Evolutionary conservation across 176 grass and related monocot genomes (phyloP).

Genomic region (Musa schizocarpa): DNA sequence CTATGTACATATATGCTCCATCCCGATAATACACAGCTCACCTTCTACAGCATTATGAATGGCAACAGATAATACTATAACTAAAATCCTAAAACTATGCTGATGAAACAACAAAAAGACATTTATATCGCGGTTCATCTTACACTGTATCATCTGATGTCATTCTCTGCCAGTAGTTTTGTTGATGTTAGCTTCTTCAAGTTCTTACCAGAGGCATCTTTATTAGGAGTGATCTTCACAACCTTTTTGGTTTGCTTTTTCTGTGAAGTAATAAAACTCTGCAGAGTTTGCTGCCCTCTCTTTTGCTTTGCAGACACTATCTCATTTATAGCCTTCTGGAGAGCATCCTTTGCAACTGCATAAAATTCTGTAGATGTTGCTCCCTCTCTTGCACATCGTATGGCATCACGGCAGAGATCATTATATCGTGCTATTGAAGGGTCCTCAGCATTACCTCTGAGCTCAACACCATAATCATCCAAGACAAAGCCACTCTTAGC

Average conservation of each 20-base stretch:
- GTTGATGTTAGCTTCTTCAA: constrained; percentile 51
- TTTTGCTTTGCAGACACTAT: constrained; percentile 47
- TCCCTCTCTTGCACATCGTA: constrained; percentile 72
- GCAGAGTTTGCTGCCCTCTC: constrained; percentile 28
- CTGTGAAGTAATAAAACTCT: constrained; percentile 27
- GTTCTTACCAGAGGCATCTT: constrained; percentile 34
- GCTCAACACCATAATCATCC: constrained; percentile 51
- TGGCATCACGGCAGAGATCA: constrained; percentile 52
- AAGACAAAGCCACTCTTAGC: constrained; percentile 45
- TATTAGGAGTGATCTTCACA: constrained; percentile 25
- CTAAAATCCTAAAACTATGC: neutral
- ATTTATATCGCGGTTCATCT: neutral
- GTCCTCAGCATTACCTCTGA: constrained; percentile 45
- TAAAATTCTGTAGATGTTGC: constrained; percentile 52
- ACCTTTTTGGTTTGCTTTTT: constrained; percentile 45
- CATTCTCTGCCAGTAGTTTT: constrained; percentile 46
- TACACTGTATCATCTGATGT: constrained; percentile 39
- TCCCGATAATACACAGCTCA: neutral
- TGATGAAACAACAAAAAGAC: neutral
- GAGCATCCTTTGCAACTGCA: constrained; percentile 72
- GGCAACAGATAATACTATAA: neutral
- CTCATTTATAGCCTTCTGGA: constrained; percentile 55
- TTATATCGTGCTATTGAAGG: constrained; percentile 42
- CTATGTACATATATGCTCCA: no score
- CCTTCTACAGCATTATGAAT: neutral